Conservation (phyloP, 371 early-diverging fungal genomes). For the Zopfochytrium polystomum region DNA sequence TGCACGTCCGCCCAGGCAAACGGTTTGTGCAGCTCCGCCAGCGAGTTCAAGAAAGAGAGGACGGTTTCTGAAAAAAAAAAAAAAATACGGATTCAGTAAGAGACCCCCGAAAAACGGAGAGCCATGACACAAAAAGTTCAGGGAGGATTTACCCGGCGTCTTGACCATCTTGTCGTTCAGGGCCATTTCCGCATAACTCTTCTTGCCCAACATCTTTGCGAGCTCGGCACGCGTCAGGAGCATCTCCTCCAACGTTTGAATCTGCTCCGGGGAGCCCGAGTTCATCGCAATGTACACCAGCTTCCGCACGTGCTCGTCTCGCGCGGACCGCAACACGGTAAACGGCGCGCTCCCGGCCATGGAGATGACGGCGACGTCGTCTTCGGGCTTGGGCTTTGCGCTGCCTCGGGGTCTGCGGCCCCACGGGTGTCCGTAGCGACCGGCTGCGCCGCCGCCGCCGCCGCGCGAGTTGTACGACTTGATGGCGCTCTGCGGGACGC, state of each 20-base stretch:
- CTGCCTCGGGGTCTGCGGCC: background rate
- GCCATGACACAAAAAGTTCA: constrained; percentile 10
- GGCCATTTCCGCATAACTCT: constrained; percentile 77
- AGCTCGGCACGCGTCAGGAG: constrained; percentile 70
- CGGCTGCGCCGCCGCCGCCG: constrained; percentile 29
- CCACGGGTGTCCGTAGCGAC: constrained; percentile 25
- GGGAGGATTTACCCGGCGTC: constrained; percentile 60
- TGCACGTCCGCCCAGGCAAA: constrained; percentile 34
- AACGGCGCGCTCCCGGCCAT: constrained; percentile 37
- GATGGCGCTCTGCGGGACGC: constrained; percentile 13
- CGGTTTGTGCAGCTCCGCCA: constrained; percentile 52
- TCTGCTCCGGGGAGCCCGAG: constrained; percentile 61
- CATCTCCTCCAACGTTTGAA: constrained; percentile 67
- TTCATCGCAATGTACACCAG: constrained; percentile 73
- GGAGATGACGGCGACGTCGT: constrained; percentile 4
- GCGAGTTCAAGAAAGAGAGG: constrained; percentile 71
- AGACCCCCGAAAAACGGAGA: constrained; percentile 4
- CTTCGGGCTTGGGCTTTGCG: background rate
- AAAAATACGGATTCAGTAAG: constrained; percentile 3
- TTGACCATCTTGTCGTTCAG: constrained; percentile 92
- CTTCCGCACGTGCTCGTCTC: constrained; percentile 63
- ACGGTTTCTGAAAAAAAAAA: constrained; percentile 59
- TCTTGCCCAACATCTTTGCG: constrained; percentile 72
- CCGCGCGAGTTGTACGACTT: constrained; percentile 27
- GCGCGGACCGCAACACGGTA: constrained; percentile 57